Percentiles rank a stretch among this genome's conserved stretches.
Conservation (phyloP, 768 basidiomycete genomes). For the Myochromella boudieri region DNA sequence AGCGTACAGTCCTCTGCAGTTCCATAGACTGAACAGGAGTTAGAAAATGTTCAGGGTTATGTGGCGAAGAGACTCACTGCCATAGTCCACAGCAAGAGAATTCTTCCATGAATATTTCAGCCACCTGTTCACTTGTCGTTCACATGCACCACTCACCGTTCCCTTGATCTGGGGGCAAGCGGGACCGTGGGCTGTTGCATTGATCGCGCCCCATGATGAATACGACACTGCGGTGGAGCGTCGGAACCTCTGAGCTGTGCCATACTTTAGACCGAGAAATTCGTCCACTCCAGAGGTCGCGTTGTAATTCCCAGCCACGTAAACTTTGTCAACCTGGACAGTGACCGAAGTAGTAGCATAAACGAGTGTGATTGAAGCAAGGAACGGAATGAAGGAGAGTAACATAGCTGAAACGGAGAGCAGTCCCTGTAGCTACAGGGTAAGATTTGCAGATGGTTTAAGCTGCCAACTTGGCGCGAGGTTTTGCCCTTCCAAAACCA, state of each 20-base stretch:
- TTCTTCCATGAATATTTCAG: conserved; percentile 10
- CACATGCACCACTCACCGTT: conserved; percentile 8
- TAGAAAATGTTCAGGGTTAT: background rate
- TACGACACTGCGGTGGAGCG: conserved; percentile 16
- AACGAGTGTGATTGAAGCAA: conserved; percentile 10
- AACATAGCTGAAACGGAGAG: conserved; percentile 7
- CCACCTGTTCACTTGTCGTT: background rate
- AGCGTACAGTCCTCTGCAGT: conserved; percentile 18
- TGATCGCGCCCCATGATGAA: background rate
- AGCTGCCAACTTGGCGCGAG: too few species aligned
- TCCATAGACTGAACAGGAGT: conserved; percentile 14
- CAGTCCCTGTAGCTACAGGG: background rate
- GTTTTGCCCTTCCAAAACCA: too few species aligned
- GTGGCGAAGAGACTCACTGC: conserved; percentile 5
- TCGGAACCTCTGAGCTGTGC: conserved; percentile 15
- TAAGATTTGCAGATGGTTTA: too few species aligned
- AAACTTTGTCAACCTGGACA: conserved; percentile 10
- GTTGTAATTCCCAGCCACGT: conserved; percentile 17
- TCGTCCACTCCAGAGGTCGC: conserved; percentile 17
- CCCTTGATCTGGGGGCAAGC: conserved; percentile 21
- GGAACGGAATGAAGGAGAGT: conserved; percentile 7
- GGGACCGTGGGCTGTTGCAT: conserved; percentile 12
- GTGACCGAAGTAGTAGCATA: conserved; percentile 12
- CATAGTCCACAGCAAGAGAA: conserved; percentile 18
- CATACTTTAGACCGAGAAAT: conserved; percentile 20